Evolutionary conservation across 108 stramenopile species (phyloP), one percentile per base, ranked within the genome.

Genomic region (Licmophora abbreviata): DNA sequence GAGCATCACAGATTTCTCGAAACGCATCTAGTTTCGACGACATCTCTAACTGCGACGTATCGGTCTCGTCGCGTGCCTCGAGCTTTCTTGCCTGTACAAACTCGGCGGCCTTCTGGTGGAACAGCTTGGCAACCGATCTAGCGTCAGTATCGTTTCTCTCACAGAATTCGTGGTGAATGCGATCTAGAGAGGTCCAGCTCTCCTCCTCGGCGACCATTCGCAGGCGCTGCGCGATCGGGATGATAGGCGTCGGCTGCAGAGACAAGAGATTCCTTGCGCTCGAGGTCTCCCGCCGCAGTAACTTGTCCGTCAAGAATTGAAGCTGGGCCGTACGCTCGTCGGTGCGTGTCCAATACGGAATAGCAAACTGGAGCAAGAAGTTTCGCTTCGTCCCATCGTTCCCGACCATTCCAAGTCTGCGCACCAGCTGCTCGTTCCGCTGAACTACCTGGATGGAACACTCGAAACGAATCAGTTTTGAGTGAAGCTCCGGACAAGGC

Each of bases 161-260:
- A n/a, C 58, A 51, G 28, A 53, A 41, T 23, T 31, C n/a, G 15
- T 61, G 35, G 44, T 68, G 61, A 9, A 83, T 54, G 4, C 76
- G 66, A 26, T 91, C 84, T 32, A 91, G 62, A 4, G 84, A 73
- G 20, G 73, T 31, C 25, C 81, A 42, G n/a, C 58, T 65, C 25
- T 72, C 56, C 22, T 65, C 46, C 29, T 79, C 83, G 15, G 68
- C 58, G 10, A 69, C 71, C 75, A 91, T 81, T 40, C 89, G 68
- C 54, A 91, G 71, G 14, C 89, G 68, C 53, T 91, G 89, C 10
- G 89, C 89, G 22, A 91, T 69, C 9, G 89, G 85, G 48, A 91
- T 83, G 1, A 85, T 83, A 25, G 83, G 71, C 35, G 54, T 80
- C 51, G 85, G 78, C 43, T 81, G 75, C 12, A 80, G 56, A 20